Percentiles rank a stretch among this genome's conserved stretches.
phyloP scores from a whole-genome alignment of 2,329 filamentous ascomycete species.

The Exophiala lecanii-corni region DNA sequence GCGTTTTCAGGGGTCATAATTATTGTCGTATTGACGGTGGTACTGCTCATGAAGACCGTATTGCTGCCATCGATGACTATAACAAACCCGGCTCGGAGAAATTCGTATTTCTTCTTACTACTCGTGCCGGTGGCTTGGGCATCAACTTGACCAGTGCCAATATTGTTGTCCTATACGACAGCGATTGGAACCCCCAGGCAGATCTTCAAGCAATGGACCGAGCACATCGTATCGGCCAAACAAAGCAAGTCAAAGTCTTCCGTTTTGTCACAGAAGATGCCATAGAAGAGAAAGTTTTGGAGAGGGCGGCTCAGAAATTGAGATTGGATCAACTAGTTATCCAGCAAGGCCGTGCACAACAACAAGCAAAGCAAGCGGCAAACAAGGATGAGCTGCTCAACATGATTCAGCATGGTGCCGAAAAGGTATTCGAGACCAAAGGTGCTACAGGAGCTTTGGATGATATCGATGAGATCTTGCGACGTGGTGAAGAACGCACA shows the following conservation, averaged over 20 bases:
- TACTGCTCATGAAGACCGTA: constrained; percentile 95
- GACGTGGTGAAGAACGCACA: constrained; percentile 81
- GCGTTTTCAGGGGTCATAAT: constrained; percentile 87
- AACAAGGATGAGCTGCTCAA: constrained; percentile 93
- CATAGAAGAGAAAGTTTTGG: constrained; percentile 96
- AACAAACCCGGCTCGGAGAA: constrained; percentile 94
- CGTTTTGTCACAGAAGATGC: constrained; percentile 96
- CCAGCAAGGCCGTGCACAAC: constrained; percentile 91
- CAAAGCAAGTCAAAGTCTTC: constrained; percentile 95
- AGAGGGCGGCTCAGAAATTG: constrained; percentile 93
- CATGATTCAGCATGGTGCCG: constrained; percentile 99
- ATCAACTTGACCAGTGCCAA: constrained; percentile 96
- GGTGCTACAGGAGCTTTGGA: constrained; percentile 62
- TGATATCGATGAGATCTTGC: constrained; percentile 84
- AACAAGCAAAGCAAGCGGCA: constrained; percentile 81
- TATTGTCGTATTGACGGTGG: constrained; percentile 97
- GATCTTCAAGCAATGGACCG: constrained; percentile 99
- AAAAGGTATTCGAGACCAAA: constrained; percentile 79
- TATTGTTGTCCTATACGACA: constrained; percentile 94
- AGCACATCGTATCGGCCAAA: constrained; percentile 96
- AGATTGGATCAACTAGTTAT: constrained; percentile 96
- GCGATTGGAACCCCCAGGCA: constrained; percentile 97
- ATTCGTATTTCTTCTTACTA: constrained; percentile 93
- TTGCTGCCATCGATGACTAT: constrained; percentile 96
- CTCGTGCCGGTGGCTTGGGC: constrained; percentile 87